Evolutionary conservation across 2,329 filamentous ascomycete species (phyloP).

Genomic region (Diaporthe humulicola): DNA sequence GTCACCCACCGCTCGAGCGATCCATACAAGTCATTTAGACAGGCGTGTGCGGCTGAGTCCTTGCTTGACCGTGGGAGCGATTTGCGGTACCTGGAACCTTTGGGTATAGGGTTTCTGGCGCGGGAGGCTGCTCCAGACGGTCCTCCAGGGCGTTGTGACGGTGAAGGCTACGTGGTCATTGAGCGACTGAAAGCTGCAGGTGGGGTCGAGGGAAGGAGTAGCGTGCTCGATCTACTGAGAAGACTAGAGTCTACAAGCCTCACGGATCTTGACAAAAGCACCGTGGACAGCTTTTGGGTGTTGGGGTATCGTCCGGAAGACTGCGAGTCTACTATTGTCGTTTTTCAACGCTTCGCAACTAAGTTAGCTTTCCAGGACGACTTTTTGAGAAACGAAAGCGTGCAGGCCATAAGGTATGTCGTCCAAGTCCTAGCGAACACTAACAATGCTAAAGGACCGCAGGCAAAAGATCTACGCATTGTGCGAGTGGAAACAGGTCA

Average conservation of each 20-base stretch:
- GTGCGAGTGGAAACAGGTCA: neutral
- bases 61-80: neutral
- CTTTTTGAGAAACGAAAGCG: neutral
- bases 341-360: neutral
- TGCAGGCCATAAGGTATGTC: neutral
- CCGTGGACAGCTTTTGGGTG: neutral
- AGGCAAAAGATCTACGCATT: neutral
- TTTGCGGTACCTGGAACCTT: slow-evolving; percentile 5
- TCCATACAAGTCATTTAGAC: neutral
- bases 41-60: neutral
- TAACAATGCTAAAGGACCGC: neutral
- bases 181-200: neutral
- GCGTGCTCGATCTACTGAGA: neutral
- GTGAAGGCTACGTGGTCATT: neutral
- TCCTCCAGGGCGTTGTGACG: neutral
- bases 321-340: neutral
- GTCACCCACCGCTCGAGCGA: neutral
- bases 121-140: neutral
- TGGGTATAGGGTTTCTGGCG: neutral
- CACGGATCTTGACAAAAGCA: neutral
- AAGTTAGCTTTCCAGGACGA: neutral
- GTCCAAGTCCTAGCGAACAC: neutral
- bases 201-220: neutral
- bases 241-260: neutral
- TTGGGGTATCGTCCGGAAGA: neutral